phyloP scores from a whole-genome alignment of 805 yeast genomes.

The Lipomyces oligophaga region DNA sequence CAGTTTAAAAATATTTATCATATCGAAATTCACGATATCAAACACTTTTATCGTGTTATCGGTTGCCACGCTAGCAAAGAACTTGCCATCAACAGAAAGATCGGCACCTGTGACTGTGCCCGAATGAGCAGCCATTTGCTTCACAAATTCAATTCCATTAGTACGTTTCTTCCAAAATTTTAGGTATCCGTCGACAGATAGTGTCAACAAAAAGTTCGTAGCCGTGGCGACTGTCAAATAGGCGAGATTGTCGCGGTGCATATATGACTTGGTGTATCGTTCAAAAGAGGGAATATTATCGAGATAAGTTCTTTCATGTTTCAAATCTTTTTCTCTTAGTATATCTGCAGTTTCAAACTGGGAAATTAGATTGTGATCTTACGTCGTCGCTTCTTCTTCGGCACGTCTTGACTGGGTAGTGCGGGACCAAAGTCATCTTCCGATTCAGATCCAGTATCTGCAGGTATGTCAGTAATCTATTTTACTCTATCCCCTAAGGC shows the following conservation, averaged over 20 bases:
- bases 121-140: conserved; percentile 34
- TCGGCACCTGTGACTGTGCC: conserved; percentile 22
- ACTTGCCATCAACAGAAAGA: conserved; percentile 30
- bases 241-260: conserved; percentile 29
- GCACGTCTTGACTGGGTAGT: conserved; percentile 7
- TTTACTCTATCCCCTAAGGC: background rate
- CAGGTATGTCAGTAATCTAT: background rate
- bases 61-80: conserved; percentile 33
- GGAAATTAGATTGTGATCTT: background rate
- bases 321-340: conserved; percentile 9
- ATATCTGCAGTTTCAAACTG: background rate
- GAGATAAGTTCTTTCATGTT: conserved; percentile 26
- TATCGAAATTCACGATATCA: conserved; percentile 39
- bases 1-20: conserved; percentile 38
- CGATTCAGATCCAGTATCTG: background rate
- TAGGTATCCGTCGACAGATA: conserved; percentile 38
- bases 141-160: conserved; percentile 36
- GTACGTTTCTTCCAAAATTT: conserved; percentile 38
- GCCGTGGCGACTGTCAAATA: conserved; percentile 19
- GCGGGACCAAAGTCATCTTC: conserved; percentile 22
- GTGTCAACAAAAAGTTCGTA: conserved; percentile 33
- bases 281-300: conserved; percentile 23
- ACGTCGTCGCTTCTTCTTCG: conserved; percentile 17
- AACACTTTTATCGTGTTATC: conserved; percentile 35
- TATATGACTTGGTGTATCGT: conserved; percentile 32